Evolutionary conservation across 2,329 filamentous ascomycete genomes (phyloP).

Genomic region (Colletotrichum sp.): DNA sequence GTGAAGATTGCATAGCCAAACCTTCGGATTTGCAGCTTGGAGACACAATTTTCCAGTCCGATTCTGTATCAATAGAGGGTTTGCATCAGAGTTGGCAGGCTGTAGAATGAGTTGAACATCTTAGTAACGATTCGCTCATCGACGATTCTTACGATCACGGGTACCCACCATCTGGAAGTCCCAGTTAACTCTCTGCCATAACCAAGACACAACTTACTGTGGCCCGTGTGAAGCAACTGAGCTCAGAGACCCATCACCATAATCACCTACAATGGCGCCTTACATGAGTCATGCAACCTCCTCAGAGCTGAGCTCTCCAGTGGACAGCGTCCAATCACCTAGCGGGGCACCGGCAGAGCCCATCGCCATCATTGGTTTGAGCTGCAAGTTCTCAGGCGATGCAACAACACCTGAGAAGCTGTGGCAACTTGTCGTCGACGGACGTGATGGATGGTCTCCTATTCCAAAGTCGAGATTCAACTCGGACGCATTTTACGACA

Average conservation of each 20-base stretch:
- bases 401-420: constrained; percentile 21
- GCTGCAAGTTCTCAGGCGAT: constrained; percentile 25
- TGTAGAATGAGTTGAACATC: neutral
- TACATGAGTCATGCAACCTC: constrained; percentile 2
- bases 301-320: neutral
- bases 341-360: neutral
- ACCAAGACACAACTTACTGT: neutral
- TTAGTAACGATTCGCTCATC: neutral
- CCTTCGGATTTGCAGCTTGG: neutral
- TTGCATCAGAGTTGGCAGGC: neutral
- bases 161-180: neutral
- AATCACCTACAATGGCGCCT: neutral
- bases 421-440: constrained; percentile 15
- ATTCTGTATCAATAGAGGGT: neutral
- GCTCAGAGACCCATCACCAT: neutral
- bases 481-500: neutral
- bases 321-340: neutral
- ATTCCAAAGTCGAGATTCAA: constrained; percentile 12
- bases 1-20: neutral
- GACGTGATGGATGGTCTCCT: neutral
- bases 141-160: neutral
- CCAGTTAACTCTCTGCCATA: neutral
- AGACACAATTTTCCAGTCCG: neutral
- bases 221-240: neutral
- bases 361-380: constrained; percentile 26